Percentiles rank a stretch among this genome's conserved stretches.
Conservation (phyloP, 768 basidiomycete genomes). For the Hericium alpestre region DNA sequence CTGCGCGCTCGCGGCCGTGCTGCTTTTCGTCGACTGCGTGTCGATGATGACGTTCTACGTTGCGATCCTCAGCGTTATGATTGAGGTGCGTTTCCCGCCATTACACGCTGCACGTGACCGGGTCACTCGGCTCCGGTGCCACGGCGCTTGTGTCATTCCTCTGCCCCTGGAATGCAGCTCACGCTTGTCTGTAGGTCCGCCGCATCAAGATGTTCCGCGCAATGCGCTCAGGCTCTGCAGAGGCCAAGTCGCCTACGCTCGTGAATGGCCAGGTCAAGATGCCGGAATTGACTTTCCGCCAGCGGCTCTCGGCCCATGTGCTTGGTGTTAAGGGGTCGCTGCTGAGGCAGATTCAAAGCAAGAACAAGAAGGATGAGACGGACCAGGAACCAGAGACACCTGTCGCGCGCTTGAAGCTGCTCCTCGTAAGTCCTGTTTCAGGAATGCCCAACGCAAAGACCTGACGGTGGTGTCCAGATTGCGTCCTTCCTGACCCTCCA, state of each 20-base stretch:
- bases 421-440: conserved; percentile 46
- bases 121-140: background rate
- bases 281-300: conserved; percentile 15
- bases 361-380: conserved; percentile 30
- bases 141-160: conserved; percentile 1
- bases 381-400: conserved; percentile 63
- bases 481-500: conserved; percentile 87
- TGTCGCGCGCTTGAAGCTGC: conserved; percentile 77
- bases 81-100: conserved; percentile 52
- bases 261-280: conserved; percentile 14
- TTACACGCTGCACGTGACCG: background rate
- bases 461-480: conserved; percentile 35
- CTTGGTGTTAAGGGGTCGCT: conserved; percentile 44
- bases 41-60: conserved; percentile 86
- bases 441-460: too few species aligned
- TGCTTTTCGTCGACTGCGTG: conserved; percentile 78
- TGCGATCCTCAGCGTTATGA: conserved; percentile 86
- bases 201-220: conserved; percentile 56
- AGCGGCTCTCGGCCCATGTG: conserved; percentile 19
- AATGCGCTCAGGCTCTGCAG: conserved; percentile 25
- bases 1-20: conserved; percentile 86
- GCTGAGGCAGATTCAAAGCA: conserved; percentile 23
- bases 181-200: conserved; percentile 39
- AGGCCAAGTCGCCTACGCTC: conserved; percentile 11
- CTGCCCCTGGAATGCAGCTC: conserved; percentile 3